These are phyloP conservation scores for Leptomonas seymouri DNA, from an alignment of 208 protist species.

Conservation along the genomic window DNA sequence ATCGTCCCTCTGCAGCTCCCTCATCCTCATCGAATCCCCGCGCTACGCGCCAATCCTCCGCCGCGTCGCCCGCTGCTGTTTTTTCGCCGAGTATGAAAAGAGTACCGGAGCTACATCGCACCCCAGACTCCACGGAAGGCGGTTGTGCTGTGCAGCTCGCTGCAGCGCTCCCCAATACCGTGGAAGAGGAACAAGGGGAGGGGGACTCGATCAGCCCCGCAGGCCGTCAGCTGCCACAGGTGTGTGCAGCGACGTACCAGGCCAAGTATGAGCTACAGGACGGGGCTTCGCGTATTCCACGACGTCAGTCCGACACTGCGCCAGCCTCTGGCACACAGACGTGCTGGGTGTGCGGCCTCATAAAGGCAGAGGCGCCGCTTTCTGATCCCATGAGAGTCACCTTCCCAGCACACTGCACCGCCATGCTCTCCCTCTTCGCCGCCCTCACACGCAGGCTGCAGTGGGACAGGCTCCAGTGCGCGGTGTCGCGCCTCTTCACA, in stretches of 20 bases:
- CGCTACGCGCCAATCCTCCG: too few species aligned
- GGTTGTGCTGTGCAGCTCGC: background rate
- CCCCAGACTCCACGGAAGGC: too few species aligned
- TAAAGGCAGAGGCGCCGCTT: background rate
- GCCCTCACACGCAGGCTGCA: slow-evolving; percentile 48
- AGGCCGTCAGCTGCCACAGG: background rate
- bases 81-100: too few species aligned
- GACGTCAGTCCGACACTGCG: background rate
- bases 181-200: background rate
- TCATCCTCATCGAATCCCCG: too few species aligned
- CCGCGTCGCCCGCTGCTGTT: too few species aligned
- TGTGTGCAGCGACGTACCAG: slow-evolving; percentile 8
- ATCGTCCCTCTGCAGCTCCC: background rate
- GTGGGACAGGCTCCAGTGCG: slow-evolving; percentile 42
- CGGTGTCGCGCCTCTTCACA: slow-evolving; percentile 68
- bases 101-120: too few species aligned
- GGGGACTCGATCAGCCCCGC: background rate
- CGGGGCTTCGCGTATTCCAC: slow-evolving; percentile 4
- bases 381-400: slow-evolving; percentile 22
- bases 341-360: slow-evolving; percentile 29
- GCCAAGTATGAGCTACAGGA: slow-evolving; percentile 8
- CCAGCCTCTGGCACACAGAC: slow-evolving; percentile 8
- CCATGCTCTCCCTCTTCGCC: slow-evolving; percentile 52
- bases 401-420: slow-evolving; percentile 32
- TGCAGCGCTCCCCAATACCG: background rate